Evolutionary conservation across 2,329 filamentous ascomycete genomes (phyloP).

Genomic region (Plectosphaerella cucumerina): DNA sequence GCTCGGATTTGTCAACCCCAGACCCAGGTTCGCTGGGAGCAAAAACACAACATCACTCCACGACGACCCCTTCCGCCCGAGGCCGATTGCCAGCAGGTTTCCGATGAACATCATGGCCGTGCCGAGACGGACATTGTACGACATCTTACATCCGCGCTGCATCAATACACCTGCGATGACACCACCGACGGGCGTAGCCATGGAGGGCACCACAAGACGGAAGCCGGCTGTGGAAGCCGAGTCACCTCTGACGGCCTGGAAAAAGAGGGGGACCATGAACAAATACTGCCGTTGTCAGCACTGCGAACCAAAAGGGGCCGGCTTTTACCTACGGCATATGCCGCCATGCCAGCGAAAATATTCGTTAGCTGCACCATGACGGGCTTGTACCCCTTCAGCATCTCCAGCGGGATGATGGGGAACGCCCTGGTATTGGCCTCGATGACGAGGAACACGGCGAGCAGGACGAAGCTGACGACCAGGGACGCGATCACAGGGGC

Average conservation of each 20-base stretch:
- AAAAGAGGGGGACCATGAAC: constrained; percentile 68
- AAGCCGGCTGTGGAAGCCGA: constrained; percentile 61
- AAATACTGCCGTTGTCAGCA: constrained; percentile 42
- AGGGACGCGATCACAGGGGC: constrained; percentile 42
- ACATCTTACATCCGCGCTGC: constrained; percentile 49
- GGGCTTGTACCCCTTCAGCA: constrained; percentile 52
- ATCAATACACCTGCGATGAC: constrained; percentile 55
- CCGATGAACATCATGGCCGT: constrained; percentile 48
- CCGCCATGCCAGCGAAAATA: constrained; percentile 55
- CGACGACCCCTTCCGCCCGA: constrained; percentile 43
- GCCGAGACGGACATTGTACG: constrained; percentile 46
- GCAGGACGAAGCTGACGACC: constrained; percentile 35
- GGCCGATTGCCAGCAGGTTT: constrained; percentile 44
- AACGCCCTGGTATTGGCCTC: constrained; percentile 46
- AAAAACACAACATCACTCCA: constrained; percentile 56
- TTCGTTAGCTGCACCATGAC: constrained; percentile 55
- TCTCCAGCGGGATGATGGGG: constrained; percentile 50
- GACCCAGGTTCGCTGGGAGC: constrained; percentile 54
- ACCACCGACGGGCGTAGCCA: constrained; percentile 55
- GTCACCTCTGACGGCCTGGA: constrained; percentile 62
- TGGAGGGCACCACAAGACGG: constrained; percentile 58
- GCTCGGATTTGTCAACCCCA: constrained; percentile 55
- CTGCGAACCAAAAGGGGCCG: not conserved
- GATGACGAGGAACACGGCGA: constrained; percentile 39
- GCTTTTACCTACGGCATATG: constrained; percentile 51